A percentile compares a stretch with the other conserved stretches of the same genome.
phyloP scores from a whole-genome alignment of 768 basidiomycete species.

The Suillus brevipes region DNA sequence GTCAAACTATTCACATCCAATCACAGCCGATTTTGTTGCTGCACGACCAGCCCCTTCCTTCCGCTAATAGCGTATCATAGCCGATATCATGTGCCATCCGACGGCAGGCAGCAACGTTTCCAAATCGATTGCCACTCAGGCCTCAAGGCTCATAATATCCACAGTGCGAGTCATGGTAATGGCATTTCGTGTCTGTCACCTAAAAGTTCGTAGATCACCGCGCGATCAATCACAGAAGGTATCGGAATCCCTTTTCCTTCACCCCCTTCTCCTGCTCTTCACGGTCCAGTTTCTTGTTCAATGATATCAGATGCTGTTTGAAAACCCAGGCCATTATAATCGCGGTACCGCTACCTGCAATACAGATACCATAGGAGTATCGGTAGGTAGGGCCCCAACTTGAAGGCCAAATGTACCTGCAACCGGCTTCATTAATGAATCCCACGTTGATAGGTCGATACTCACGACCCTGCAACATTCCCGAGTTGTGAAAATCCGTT shows the following conservation, averaged over 20 bases:
- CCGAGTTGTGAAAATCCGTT: conserved; percentile 84
- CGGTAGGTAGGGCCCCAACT: conserved; percentile 71
- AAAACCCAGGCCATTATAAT: conserved; percentile 54
- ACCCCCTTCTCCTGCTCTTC: conserved; percentile 43
- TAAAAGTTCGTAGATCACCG: conserved; percentile 2
- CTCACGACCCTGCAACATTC: conserved; percentile 81
- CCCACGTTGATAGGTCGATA: conserved; percentile 19
- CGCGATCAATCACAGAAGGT: conserved; percentile 40
- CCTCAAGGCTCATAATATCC: conserved; percentile 8
- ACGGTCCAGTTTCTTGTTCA: conserved; percentile 41
- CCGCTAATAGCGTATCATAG: neutral
- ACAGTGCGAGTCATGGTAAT: neutral
- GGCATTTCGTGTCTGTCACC: neutral
- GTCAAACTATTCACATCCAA: neutral
- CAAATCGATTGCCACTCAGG: neutral
- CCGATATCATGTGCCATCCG: neutral
- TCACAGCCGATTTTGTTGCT: neutral
- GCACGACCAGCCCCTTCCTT: neutral
- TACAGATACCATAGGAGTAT: conserved; percentile 75
- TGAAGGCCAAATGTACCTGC: conserved; percentile 64
- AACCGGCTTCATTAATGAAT: conserved; percentile 4
- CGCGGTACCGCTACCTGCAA: conserved; percentile 50
- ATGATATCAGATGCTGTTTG: conserved; percentile 40
- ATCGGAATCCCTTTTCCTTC: conserved; percentile 48
- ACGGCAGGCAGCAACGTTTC: conserved; percentile 6